These are phyloP conservation scores for Starmerella powellii DNA, from an alignment of 805 yeast species.

Conservation along the genomic window DNA sequence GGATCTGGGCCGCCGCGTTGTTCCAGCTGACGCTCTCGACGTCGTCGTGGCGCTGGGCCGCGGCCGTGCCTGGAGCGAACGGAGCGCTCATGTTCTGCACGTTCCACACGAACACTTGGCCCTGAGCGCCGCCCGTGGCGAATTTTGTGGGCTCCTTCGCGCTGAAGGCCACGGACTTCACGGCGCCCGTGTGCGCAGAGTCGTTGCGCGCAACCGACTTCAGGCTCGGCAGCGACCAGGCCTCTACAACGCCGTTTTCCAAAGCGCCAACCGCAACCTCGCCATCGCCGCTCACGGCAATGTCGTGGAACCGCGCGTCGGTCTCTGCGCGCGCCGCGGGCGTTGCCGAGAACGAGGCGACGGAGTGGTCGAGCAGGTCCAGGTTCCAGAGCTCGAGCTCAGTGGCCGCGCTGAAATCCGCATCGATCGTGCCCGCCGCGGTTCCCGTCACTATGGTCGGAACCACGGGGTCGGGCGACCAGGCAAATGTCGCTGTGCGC, in stretches of 20 bases:
- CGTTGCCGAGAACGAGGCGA: conserved; percentile 22
- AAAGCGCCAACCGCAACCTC: conserved; percentile 65
- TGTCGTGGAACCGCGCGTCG: conserved; percentile 42
- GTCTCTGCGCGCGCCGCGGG: conserved; percentile 20
- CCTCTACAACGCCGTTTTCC: conserved; percentile 67
- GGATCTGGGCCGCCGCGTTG: conserved; percentile 64
- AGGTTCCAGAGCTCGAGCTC: conserved; percentile 71
- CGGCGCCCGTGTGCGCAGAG: conserved; percentile 41
- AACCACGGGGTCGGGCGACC: conserved; percentile 61
- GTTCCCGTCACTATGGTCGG: conserved; percentile 85
- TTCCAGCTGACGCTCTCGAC: conserved; percentile 83
- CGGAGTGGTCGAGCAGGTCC: conserved; percentile 28
- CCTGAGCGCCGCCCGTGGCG: conserved; percentile 79
- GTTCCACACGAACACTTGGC: conserved; percentile 89
- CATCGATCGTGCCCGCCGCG: conserved; percentile 91
- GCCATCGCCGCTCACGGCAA: conserved; percentile 19
- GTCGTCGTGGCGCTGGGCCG: conserved; percentile 64
- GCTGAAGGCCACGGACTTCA: conserved; percentile 64
- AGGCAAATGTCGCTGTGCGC: conserved; percentile 88
- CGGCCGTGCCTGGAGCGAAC: conserved; percentile 60
- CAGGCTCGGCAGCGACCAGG: conserved; percentile 48
- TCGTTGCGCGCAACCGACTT: conserved; percentile 27
- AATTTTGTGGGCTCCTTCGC: conserved; percentile 57
- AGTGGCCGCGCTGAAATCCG: conserved; percentile 68
- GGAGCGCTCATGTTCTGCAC: conserved; percentile 43